Base-by-base conservation (phyloP, 345 rosid genomes). In the Gossypium ekmanianum region DNA sequence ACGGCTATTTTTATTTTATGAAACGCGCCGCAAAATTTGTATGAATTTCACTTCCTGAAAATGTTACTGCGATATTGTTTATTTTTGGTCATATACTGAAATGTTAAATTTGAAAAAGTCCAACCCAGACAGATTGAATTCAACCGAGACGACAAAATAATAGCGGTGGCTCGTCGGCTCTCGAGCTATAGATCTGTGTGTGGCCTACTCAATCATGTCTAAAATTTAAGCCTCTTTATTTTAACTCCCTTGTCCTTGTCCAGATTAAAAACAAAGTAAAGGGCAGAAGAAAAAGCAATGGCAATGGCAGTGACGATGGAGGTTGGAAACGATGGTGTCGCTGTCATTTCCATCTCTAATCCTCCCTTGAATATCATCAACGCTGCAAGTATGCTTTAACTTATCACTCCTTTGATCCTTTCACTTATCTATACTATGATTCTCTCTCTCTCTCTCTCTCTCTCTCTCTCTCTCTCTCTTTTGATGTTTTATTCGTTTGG, bases 361-460 rank as follows among this genome's bases (percentile, higher is more conserved):
- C 97, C 98, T 81, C 97, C 98, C 29, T 96, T 94, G 71, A 94
- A 92, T 79, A 90, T 96, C 73, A 44, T 94, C 39, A 91, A 92
- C 9, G 70, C 88, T 78, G 84, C 92, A 74, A 80, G 98, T 94
- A 78, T 77, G 76, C 26, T 73, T 14, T 27, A 41, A 17, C 14
- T 34, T 34, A 34, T 34, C 41, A 34, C 41, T 34, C 41, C 41
- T 34, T 34, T 5, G 20, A 22, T n/a, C 1, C 27, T 26, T 67
- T 13, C 7, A 12, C 34, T 9, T 10, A 16, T 2, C 16, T 34
- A 2, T 13, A 45, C 20, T 54, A 34, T 69, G 16, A 27, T 64
- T n/a, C 20, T 26, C 13, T 45, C 48, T 59, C 2, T 45, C 48
- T n/a, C 20, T 26, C 13, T 45, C 48, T 59, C 2, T 45, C 48